Evolutionary conservation across 345 rosid species (phyloP), one percentile per base, ranked within the genome.

Genomic region (Eucalyptus cloeziana): DNA sequence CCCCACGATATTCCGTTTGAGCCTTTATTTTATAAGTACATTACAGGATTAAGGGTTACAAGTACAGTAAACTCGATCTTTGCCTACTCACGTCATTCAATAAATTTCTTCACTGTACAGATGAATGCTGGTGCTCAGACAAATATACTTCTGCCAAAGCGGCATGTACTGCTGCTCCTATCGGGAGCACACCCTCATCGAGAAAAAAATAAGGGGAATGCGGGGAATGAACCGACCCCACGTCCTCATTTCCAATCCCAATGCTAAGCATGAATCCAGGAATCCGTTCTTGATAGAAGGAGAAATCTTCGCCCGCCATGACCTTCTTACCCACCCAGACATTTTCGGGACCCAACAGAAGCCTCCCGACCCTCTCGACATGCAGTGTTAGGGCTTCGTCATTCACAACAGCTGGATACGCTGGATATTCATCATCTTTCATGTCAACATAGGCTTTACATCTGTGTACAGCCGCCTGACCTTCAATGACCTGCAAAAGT

Each of bases 291-390:
- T 95, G 97, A 89, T 95, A 96, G 91, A 96, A 96, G 60, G 97
- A 93, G 86, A 97, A 97, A 91, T 96, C 99, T 92, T 96, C 99
- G 8, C 98, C 98, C 0, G 95, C 98, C 97, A 96, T 94, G 51
- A 94, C 87, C 89, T 93, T 96, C 19, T 79, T 14, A 44, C 90
- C 93, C 33, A 44, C 90, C 91, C 86, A 90, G 13, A 94, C 94
- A 50, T 94, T 95, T 91, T 94, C 94, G 1, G 94, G 91, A 86
- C 98, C 99, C 71, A 96, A 91, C 92, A 96, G 88, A 88, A 90
- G 93, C 83, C 88, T 88, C 49, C 94, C 93, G 31, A 96, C 95
- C 79, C 90, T 94, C 87, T 93, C 91, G 11, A 94, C 95, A 45
- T 92, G 95, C 24, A 67, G 83, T 88, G 94, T 92, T 92, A 97